phyloP scores from a whole-genome alignment of 2,329 filamentous ascomycete genomes.

The Ambrosiella cleistominuta region DNA sequence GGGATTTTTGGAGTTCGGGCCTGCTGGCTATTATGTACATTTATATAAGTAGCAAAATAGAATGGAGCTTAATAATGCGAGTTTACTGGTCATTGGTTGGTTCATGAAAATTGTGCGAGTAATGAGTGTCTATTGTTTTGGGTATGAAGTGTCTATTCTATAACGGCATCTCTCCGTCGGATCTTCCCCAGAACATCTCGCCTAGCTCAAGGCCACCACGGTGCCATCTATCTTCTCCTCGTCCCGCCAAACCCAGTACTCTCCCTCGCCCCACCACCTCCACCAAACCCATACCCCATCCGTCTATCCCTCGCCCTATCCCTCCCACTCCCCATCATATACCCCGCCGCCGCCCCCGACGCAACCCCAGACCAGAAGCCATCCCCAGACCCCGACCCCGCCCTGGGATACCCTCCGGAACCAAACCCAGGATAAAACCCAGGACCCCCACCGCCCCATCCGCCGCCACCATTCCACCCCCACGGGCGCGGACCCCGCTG shows the following conservation, averaged over 20 bases:
- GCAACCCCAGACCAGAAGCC: constrained; percentile 60
- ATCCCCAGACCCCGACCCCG: constrained; percentile 42
- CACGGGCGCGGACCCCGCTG: constrained; percentile 4
- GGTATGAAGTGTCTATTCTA: too few species aligned
- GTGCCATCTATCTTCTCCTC: constrained; percentile 25
- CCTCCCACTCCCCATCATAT: constrained; percentile 19
- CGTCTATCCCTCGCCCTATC: background rate
- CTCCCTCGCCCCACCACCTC: background rate
- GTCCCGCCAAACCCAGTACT: constrained; percentile 62
- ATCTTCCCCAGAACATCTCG: background rate
- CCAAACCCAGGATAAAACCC: constrained; percentile 14
- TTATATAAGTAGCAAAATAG: too few species aligned
- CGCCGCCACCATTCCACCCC: constrained; percentile 21
- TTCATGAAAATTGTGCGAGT: too few species aligned
- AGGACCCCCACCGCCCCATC: constrained; percentile 10
- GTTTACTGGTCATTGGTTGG: too few species aligned
- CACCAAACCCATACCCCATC: background rate
- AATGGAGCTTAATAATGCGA: too few species aligned
- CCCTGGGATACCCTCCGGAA: constrained; percentile 17
- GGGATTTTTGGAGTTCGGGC: too few species aligned
- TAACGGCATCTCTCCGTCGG: too few species aligned
- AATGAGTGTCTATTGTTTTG: too few species aligned
- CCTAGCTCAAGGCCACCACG: background rate
- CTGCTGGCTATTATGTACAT: too few species aligned
- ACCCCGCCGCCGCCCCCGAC: constrained; percentile 51